Base-by-base conservation (phyloP, 2,329 filamentous ascomycete species). In the Hypoxylon rubiginosum region DNA sequence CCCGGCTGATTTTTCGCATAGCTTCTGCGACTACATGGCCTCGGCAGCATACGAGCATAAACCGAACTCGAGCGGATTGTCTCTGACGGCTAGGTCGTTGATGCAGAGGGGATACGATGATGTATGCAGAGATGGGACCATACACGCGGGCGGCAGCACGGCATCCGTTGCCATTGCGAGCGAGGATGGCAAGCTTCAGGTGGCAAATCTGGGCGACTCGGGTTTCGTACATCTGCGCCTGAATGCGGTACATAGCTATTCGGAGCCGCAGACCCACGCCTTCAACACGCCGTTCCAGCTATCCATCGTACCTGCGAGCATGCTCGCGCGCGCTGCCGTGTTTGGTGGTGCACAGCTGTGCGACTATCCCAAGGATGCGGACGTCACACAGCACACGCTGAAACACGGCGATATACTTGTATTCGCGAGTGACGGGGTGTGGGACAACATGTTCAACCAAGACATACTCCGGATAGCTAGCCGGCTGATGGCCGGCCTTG, bases 211-310 rank as follows among this genome's bases (percentile, higher is more conserved):
- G 34, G 96, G 96, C 70, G 96, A 99, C 81, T 97, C 94, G 26
- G 96, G 96, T 32, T 98, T 94, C 78, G 86, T 98, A 60, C 91
- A 97, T 67, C 84, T 98, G 65, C 90, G 94, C 13, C 87, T 93
- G 26, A 97, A 95, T 71, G 93, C 92, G 13, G 92, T 99, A 32
- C 91, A 96, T 78, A 88, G 91, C 60, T 91, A 90, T 75, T 97
- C 94, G 1, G 87, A 90, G 51, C 91, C 93, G 24, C 96, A 99
- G 80, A 97, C 94, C 0, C 96, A 99, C 79, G 94, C 91, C 46
- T 99, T 99, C 86, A 99, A 99, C 80, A 98, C 96, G 0, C 96
- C 96, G 0, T 99, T 92, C 76, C 96, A 99, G 79, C 87, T 99
- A 43, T 95, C 93, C 58, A 90, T 97, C 57, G 90, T 97, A 7